These are phyloP conservation scores for Phialemoniopsis sp. DNA, from an alignment of 2,329 filamentous ascomycete species.

Conservation along the genomic window DNA sequence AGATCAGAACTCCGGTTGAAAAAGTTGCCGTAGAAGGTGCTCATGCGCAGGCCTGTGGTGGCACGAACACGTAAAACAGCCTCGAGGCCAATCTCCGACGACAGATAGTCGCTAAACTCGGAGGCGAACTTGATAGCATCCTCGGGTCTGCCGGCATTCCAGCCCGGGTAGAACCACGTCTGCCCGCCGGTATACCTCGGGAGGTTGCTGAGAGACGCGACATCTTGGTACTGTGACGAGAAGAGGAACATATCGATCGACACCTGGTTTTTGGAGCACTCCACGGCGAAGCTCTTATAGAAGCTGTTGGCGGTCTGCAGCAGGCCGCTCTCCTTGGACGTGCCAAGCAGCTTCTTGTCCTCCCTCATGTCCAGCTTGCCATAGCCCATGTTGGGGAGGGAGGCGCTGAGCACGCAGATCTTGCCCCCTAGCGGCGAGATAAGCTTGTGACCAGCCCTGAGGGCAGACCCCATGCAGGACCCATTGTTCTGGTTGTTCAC, in stretches of 20 bases:
- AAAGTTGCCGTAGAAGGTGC: conserved; percentile 98
- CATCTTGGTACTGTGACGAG: conserved; percentile 93
- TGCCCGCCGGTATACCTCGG: conserved; percentile 95
- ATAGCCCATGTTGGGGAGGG: conserved; percentile 82
- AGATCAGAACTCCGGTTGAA: conserved; percentile 98
- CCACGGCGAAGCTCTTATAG: conserved; percentile 98
- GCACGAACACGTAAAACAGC: conserved; percentile 93
- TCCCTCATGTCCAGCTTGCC: conserved; percentile 91
- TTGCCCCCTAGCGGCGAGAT: conserved; percentile 94
- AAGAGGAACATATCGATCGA: conserved; percentile 99
- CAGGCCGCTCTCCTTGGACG: conserved; percentile 82
- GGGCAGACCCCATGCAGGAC: conserved; percentile 92
- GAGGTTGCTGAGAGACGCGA: conserved; percentile 91
- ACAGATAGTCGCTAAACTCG: conserved; percentile 96
- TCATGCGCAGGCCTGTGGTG: conserved; percentile 92
- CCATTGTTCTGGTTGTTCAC: conserved; percentile 84
- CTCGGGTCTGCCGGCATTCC: conserved; percentile 90
- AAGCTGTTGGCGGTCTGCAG: conserved; percentile 93
- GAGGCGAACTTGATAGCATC: conserved; percentile 97
- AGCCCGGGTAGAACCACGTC: conserved; percentile 97
- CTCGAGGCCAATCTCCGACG: conserved; percentile 91
- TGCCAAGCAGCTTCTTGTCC: conserved; percentile 93
- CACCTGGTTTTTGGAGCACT: conserved; percentile 98
- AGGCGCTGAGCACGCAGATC: conserved; percentile 85
- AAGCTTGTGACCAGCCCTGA: conserved; percentile 90